phyloP scores from a whole-genome alignment of 345 rosid genomes.

The Dimocarpus longan region DNA sequence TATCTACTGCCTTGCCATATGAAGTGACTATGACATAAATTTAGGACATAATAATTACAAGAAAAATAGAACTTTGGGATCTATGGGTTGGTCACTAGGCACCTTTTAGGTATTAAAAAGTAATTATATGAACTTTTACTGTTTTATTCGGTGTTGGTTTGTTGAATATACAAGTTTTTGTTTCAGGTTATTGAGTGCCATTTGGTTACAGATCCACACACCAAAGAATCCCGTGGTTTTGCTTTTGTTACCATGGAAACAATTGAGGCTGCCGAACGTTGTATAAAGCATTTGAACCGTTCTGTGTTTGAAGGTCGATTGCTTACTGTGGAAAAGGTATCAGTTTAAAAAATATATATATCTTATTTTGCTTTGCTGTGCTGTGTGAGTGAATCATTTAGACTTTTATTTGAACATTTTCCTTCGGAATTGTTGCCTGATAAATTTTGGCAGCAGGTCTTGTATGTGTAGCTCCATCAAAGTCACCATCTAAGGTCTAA shows the following conservation, averaged over 20 bases:
- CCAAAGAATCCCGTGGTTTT: slow-evolving; percentile 70
- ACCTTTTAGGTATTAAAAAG: not conserved
- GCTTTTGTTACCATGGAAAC: slow-evolving; percentile 70
- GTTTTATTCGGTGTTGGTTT: not conserved
- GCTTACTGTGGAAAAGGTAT: slow-evolving; percentile 66
- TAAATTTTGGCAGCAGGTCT: slow-evolving; percentile 74
- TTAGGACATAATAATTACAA: not conserved
- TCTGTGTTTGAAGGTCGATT: slow-evolving; percentile 70
- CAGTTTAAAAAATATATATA: not conserved
- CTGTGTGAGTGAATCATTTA: slow-evolving; percentile 11
- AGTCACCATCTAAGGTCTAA: slow-evolving; percentile 65
- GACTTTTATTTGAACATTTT: slow-evolving; percentile 19
- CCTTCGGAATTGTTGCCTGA: slow-evolving; percentile 47
- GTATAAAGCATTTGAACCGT: slow-evolving; percentile 59
- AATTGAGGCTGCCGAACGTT: slow-evolving; percentile 55
- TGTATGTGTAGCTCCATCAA: slow-evolving; percentile 72
- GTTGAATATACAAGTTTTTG: slow-evolving; percentile 4
- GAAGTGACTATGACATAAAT: not conserved
- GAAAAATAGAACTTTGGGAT: not conserved
- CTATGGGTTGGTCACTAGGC: not conserved
- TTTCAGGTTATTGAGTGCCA: slow-evolving; percentile 61
- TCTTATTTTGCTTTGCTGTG: not conserved
- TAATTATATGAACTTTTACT: not conserved
- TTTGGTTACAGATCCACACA: slow-evolving; percentile 60
- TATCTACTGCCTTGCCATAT: not conserved